These are phyloP conservation scores for Globisporangium splendens DNA, from an alignment of 352 stramenopile species.

Conservation along the genomic window DNA sequence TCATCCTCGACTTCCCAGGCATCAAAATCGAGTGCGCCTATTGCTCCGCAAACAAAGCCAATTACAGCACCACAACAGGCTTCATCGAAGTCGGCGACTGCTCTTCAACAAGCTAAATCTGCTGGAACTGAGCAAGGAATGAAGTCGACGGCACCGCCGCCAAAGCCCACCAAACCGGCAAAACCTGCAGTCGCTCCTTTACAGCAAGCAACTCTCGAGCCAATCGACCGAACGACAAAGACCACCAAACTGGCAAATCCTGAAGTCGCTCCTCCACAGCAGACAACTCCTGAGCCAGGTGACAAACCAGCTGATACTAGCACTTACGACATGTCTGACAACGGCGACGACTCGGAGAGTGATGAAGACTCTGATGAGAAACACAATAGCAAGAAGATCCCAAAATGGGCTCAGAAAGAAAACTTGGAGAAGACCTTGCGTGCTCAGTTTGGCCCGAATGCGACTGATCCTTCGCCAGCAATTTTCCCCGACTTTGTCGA, in stretches of 20 bases:
- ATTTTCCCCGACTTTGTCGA: slow-evolving; percentile 86
- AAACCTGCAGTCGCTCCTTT: not conserved
- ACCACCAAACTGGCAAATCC: not conserved
- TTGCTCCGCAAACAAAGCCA: slow-evolving; percentile 3
- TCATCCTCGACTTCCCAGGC: slow-evolving; percentile 1
- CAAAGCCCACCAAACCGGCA: not conserved
- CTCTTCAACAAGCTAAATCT: no score
- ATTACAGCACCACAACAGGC: not conserved
- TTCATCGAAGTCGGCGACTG: not conserved
- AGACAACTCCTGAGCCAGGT: slow-evolving; percentile 3
- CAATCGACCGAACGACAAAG: slow-evolving; percentile 13
- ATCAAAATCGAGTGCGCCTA: not conserved
- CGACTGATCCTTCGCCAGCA: slow-evolving; percentile 63
- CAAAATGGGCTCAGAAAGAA: slow-evolving; percentile 70
- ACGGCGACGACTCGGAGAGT: slow-evolving; percentile 50
- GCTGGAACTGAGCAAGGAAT: not conserved
- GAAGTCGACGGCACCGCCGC: not conserved
- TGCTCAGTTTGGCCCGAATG: slow-evolving; percentile 70
- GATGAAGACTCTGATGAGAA: slow-evolving; percentile 23
- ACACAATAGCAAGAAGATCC: slow-evolving; percentile 72
- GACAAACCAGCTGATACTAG: slow-evolving; percentile 19
- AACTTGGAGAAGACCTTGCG: slow-evolving; percentile 68
- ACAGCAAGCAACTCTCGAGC: not conserved
- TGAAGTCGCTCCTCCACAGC: not conserved
- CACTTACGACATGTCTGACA: slow-evolving; percentile 83